These are phyloP conservation scores for Urostyla sp. DNA, from an alignment of 73 alveolate species.

Conservation along the genomic window DNA sequence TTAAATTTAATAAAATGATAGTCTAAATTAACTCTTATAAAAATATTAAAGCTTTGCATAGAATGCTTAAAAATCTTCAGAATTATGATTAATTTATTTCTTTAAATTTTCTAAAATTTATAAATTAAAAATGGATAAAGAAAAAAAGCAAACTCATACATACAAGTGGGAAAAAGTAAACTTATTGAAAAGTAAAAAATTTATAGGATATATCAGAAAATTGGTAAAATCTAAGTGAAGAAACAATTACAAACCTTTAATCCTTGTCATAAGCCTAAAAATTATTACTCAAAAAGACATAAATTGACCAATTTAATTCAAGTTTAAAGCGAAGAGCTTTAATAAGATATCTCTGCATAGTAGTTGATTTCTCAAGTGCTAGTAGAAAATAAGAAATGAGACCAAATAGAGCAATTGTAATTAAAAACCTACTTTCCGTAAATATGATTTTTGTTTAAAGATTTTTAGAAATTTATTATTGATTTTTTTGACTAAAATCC, in stretches of 20 bases:
- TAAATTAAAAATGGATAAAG: not conserved
- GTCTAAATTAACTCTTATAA: conserved; percentile 1
- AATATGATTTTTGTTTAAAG: not conserved
- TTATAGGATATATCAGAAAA: conserved; percentile 21
- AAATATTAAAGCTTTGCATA: not conserved
- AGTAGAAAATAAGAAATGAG: conserved; percentile 56
- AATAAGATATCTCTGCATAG: conserved; percentile 61
- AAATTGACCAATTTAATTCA: conserved; percentile 46
- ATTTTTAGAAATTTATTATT: conserved; percentile 27
- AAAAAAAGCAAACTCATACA: conserved; percentile 6
- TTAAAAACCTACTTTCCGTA: conserved; percentile 40
- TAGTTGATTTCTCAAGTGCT: conserved; percentile 54
- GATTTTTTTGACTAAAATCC: conserved; percentile 69
- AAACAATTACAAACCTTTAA: not conserved
- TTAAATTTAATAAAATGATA: not conserved
- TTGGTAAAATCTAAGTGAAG: conserved; percentile 53
- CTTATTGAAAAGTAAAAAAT: not conserved
- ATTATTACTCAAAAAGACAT: conserved; percentile 34
- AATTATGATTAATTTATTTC: not conserved
- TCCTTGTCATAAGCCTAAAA: not conserved
- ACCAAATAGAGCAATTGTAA: conserved; percentile 59
- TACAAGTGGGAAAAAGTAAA: conserved; percentile 46
- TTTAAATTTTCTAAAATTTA: not conserved
- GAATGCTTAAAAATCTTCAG: not conserved
- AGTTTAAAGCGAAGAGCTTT: conserved; percentile 24